phyloP scores from a whole-genome alignment of 495 filamentous ascomycete species.

The Penicillium atrosanguineum region DNA sequence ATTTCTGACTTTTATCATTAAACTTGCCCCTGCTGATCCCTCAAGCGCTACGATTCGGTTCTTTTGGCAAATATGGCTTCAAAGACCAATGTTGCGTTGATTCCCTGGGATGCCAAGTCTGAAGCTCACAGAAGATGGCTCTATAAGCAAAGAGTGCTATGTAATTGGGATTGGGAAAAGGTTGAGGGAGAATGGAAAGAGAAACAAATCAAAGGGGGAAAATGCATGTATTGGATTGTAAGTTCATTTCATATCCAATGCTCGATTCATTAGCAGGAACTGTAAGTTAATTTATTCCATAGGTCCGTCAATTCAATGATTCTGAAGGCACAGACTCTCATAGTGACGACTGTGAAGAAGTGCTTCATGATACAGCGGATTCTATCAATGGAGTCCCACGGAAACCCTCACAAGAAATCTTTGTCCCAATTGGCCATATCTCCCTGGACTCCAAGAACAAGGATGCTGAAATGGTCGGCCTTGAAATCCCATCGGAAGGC shows the following conservation, averaged over 20 bases:
- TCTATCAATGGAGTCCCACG: slow-evolving; percentile 19
- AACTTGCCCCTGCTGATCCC: too few relatives aligned
- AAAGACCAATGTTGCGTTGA: slow-evolving; percentile 7
- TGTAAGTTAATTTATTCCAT: not conserved
- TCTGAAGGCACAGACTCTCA: not conserved
- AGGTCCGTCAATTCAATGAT: slow-evolving; percentile 14
- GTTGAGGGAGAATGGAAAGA: slow-evolving; percentile 22
- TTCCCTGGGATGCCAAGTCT: slow-evolving; percentile 25
- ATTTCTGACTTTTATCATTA: too few relatives aligned
- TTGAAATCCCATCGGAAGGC: slow-evolving; percentile 14
- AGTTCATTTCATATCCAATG: not conserved
- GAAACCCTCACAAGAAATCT: slow-evolving; percentile 11
- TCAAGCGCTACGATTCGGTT: too few relatives aligned
- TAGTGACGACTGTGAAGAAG: not conserved
- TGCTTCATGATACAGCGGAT: slow-evolving; percentile 22
- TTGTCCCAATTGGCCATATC: slow-evolving; percentile 30
- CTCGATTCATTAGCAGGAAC: not conserved
- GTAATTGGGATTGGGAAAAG: slow-evolving; percentile 22
- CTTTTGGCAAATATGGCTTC: too few relatives aligned
- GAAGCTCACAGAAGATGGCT: slow-evolving; percentile 8
- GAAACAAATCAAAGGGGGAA: slow-evolving; percentile 17
- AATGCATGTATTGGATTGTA: slow-evolving; percentile 34
- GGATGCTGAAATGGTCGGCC: slow-evolving; percentile 15
- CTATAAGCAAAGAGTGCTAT: slow-evolving; percentile 20
- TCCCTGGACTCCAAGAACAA: slow-evolving; percentile 24